Evolutionary conservation across 805 yeast genomes (phyloP), one percentile per base, ranked within the genome.

Genomic region (Candida maesae): DNA sequence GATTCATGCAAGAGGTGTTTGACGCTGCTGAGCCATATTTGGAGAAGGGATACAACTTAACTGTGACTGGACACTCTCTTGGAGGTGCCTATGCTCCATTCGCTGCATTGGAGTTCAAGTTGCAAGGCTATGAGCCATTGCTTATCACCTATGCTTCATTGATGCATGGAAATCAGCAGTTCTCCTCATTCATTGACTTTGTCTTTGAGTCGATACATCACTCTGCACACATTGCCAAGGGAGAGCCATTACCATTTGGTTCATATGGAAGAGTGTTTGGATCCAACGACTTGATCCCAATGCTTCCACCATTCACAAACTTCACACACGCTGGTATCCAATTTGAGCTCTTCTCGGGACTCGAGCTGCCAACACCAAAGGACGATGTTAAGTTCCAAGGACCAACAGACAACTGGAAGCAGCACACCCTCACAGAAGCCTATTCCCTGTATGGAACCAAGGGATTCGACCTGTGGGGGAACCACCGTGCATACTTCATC

Each of bases 1-100:
- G 65, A 13, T 70, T 77, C 49, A 65, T 70, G 41, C 59, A 55
- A 4, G 50, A 58, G 9, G 61, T 80, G 2, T 51, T 61, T n/a
- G 47, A 52, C 3, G 55, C 73, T 15, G 54, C 64, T 19, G 42
- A 56, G 6, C 52, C 64, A 15, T 60, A 71, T 30, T 23, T 47
- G 23, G 47, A 45, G 2, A 76, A 79, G 0, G 70, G 68, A 23
- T 81, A 79, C 56, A 58, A 66, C 23, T 44, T 83, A 5, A 68
- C 75, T 3, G 69, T 81, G 2, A 65, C 79, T 1, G 95, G 95
- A 0, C 95, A 85, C 61, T 85, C 93, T 0, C 63, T 85, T 33
- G 90, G 89, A 4, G 95, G 81, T 9, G 89, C 90, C 0, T 58
- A 82, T 37, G 82, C 89, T 2, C 59, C 69, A 5, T 62, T 85